Percentiles rank a stretch among this genome's conserved stretches.
phyloP scores from a whole-genome alignment of 805 yeast species.

The Ogataea siamensis region DNA sequence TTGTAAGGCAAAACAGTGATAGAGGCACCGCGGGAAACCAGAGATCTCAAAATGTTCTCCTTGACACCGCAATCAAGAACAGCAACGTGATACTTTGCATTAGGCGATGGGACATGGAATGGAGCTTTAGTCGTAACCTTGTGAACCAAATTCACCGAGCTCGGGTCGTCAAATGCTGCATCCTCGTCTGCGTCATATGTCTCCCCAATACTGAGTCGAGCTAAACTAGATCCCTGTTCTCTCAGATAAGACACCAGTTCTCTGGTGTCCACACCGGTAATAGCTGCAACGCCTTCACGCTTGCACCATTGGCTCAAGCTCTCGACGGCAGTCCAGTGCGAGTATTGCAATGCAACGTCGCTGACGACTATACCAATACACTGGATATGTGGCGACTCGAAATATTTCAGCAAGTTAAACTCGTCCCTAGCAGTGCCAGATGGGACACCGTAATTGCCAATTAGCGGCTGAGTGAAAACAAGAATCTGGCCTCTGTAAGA shows the following conservation, averaged over 20 bases:
- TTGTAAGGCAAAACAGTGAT: constrained; percentile 96
- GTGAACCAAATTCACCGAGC: constrained; percentile 82
- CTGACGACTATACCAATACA: constrained; percentile 96
- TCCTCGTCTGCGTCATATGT: constrained; percentile 90
- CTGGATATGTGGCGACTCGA: constrained; percentile 89
- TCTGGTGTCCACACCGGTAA: constrained; percentile 97
- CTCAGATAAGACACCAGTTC: constrained; percentile 88
- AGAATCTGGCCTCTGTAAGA: constrained; percentile 96
- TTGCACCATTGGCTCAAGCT: constrained; percentile 94
- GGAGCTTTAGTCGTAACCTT: constrained; percentile 95
- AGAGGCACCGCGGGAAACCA: constrained; percentile 93
- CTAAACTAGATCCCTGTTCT: constrained; percentile 94
- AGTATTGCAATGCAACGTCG: constrained; percentile 90
- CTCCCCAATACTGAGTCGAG: constrained; percentile 85
- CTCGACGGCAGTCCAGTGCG: constrained; percentile 99
- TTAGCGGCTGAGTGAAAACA: constrained; percentile 94
- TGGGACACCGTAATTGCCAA: constrained; percentile 99
- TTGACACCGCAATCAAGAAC: constrained; percentile 98
- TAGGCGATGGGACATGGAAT: constrained; percentile 74
- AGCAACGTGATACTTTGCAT: constrained; percentile 72
- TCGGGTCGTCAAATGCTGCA: constrained; percentile 89
- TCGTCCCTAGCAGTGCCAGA: constrained; percentile 77
- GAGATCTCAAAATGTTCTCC: constrained; percentile 92
- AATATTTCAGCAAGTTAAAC: constrained; percentile 79
- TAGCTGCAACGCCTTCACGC: constrained; percentile 93